Base-by-base conservation (phyloP, 768 basidiomycete genomes). In the Porphyrellus cyaneotinctus region DNA sequence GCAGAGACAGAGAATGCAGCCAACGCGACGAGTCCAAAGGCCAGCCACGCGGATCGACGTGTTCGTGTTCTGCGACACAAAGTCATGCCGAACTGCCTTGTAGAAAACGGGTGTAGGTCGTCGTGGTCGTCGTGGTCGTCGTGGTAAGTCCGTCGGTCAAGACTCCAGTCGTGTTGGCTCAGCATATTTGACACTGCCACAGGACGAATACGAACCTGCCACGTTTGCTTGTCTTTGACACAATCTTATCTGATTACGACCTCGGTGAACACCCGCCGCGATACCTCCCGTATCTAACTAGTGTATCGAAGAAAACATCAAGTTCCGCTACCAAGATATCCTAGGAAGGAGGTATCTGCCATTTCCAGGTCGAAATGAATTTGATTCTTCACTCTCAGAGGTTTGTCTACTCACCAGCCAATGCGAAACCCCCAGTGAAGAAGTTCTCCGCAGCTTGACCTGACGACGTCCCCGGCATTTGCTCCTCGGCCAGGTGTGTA, bases 1-100 rank as follows among this genome's bases (percentile, higher is more conserved):
- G 76, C 76, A 47, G 78, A 74, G 31, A 75, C 73, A 49, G 77
- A 70, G 39, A 76, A 64, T 24, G 72, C 74, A 36, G 77, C 69
- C 22, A 84, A 64, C 49, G 78, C 78, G 58, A 83, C 70, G 57
- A 85, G 73, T 51, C 78, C 80, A 68, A 83, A 82, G 44, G 81
- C 80, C 41, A 84, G 65, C 82, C 83, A 85, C 43, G 76, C 71
- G 42, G 79, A 79, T 61, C 78, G 79, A 58, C 72, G 64, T 54
- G 58, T 63, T 35, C 57, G 61, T 43, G 60, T 53, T 53, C 57
- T 49, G 28, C 45, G 56, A 58, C 64, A 54, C 43, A 41, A 22
- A 35, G 53, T 20, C 67, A 70, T 70, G 23, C n/a, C n/a, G 9
- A 28, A 4, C 26, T 9, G 26, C 26, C 26, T 28, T 28, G 9